Conservation (phyloP, 768 basidiomycete species). For the Agaricus sinodeliciosus region DNA sequence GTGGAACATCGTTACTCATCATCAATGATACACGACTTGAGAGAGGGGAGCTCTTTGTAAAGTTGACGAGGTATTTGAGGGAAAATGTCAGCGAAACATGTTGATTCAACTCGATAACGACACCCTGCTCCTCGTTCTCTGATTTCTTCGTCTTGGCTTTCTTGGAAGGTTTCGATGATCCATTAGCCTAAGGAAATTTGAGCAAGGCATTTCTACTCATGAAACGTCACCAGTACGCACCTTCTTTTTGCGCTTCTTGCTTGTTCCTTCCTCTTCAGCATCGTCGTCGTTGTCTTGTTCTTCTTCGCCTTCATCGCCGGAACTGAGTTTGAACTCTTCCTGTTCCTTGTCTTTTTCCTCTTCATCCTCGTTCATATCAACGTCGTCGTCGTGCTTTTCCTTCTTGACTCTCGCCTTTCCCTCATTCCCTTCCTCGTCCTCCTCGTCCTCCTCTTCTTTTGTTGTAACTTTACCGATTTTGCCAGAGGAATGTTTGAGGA, state of each 20-base stretch:
- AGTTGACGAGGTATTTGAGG: slow-evolving; percentile 95
- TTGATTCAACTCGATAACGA: slow-evolving; percentile 82
- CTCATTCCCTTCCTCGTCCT: slow-evolving; percentile 28
- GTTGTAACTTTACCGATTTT: slow-evolving; percentile 36
- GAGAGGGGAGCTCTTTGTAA: slow-evolving; percentile 82
- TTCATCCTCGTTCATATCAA: slow-evolving; percentile 35
- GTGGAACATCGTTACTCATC: slow-evolving; percentile 89
- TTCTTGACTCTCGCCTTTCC: slow-evolving; percentile 39
- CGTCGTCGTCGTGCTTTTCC: slow-evolving; percentile 37
- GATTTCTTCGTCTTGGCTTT: slow-evolving; percentile 49
- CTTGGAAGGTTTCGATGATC: slow-evolving; percentile 35
- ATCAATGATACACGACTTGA: slow-evolving; percentile 70
- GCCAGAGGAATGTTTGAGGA: slow-evolving; percentile 70
- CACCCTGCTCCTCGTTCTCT: slow-evolving; percentile 48
- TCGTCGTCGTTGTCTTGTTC: slow-evolving; percentile 48
- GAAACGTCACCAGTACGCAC: slow-evolving; percentile 18
- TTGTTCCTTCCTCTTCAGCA: slow-evolving; percentile 40
- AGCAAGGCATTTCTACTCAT: slow-evolving; percentile 1
- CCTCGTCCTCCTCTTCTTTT: slow-evolving; percentile 26
- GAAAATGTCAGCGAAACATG: slow-evolving; percentile 92
- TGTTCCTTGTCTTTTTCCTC: slow-evolving; percentile 41
- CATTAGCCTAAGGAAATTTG: slow-evolving; percentile 22
- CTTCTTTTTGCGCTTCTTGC: slow-evolving; percentile 75
- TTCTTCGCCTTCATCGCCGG: slow-evolving; percentile 48
- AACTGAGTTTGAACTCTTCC: slow-evolving; percentile 36